These are phyloP conservation scores for Cryptococcus sp. DNA, from an alignment of 1,284 basidiomycete genomes.

Conservation along the genomic window DNA sequence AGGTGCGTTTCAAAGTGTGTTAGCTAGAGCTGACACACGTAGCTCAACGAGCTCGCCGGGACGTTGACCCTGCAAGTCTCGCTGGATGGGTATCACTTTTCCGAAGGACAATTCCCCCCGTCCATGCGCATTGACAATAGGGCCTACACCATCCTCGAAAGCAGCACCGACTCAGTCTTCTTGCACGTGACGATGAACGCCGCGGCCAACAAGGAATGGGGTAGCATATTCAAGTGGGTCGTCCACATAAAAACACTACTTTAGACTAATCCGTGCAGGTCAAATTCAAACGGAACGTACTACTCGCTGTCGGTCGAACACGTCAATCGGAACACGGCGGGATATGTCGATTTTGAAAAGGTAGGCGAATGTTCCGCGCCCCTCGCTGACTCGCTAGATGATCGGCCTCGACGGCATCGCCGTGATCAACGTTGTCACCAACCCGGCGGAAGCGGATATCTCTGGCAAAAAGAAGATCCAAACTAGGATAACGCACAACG, in stretches of 20 bases:
- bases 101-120: conserved; percentile 85
- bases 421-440: conserved; percentile 84
- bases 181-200: conserved; percentile 91
- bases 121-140: conserved; percentile 84
- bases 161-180: conserved; percentile 89
- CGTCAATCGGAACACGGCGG: conserved; percentile 82
- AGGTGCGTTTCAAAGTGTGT: conserved; percentile 58
- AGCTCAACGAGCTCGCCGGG: conserved; percentile 64
- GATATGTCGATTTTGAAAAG: conserved; percentile 98
- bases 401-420: conserved; percentile 94
- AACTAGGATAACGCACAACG: conserved; percentile 92
- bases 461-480: conserved; percentile 76
- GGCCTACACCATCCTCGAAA: conserved; percentile 83
- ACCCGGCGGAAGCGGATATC: conserved; percentile 73
- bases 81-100: conserved; percentile 81
- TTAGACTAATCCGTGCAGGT: conserved; percentile 55
- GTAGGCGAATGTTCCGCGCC: conserved; percentile 2
- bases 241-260: conserved; percentile 6
- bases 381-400: conserved; percentile 57
- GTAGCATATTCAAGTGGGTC: conserved; percentile 72
- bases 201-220: conserved; percentile 73
- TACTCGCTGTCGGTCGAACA: conserved; percentile 82
- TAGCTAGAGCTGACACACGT: conserved; percentile 11
- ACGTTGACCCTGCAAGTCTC: conserved; percentile 85
- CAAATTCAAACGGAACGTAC: conserved; percentile 97